A percentile compares a stretch with the other conserved stretches of the same genome.
Conservation (phyloP, 441 rosid species). For the Brassica hybrid region DNA sequence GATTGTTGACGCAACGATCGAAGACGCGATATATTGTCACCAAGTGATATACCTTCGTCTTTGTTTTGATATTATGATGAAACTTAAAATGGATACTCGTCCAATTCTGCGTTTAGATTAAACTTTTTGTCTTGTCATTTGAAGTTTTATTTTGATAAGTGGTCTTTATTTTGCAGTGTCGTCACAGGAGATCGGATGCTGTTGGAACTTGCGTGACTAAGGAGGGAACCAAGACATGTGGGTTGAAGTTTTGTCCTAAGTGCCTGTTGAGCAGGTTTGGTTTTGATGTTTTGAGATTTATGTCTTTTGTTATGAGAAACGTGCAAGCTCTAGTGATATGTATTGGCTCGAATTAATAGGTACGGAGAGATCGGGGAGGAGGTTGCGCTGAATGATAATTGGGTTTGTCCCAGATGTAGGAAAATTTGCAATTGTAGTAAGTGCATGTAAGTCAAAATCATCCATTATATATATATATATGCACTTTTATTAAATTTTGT, state of each 20-base stretch:
- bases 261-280: slow-evolving; percentile 75
- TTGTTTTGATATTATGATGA: not conserved
- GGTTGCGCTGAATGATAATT: slow-evolving; percentile 49
- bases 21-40: not conserved
- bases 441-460: slow-evolving; percentile 61
- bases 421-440: slow-evolving; percentile 89
- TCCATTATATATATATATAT: not conserved
- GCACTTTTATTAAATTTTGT: not conserved
- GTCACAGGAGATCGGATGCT: slow-evolving; percentile 54
- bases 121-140: not conserved
- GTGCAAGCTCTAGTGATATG: not conserved
- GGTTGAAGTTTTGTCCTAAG: slow-evolving; percentile 62
- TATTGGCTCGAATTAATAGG: slow-evolving; percentile 43
- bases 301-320: not conserved
- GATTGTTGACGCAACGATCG: not conserved
- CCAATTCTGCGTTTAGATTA: not conserved
- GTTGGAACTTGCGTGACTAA: slow-evolving; percentile 57
- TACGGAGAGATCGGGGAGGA: slow-evolving; percentile 75
- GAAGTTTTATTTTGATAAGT: not conserved
- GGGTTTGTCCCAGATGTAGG: slow-evolving; percentile 87
- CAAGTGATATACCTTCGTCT: not conserved
- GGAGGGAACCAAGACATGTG: slow-evolving; percentile 52
- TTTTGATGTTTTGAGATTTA: not conserved
- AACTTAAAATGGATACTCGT: not conserved
- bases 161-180: slow-evolving; percentile 2